Conservation (phyloP, 805 yeast genomes). For the Maudiozyma turicensis region DNA sequence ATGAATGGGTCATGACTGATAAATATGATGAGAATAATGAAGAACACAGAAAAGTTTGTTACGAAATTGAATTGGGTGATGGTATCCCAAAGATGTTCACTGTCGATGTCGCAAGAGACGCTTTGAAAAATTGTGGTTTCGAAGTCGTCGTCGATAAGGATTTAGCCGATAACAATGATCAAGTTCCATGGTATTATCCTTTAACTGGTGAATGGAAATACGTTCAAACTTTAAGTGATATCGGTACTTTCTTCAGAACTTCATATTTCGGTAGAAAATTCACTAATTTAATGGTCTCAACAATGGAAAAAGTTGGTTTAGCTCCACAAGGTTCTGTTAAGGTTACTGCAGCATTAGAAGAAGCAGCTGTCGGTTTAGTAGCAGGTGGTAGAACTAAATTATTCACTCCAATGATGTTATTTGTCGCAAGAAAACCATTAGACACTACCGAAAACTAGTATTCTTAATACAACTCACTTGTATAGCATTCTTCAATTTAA, state of each 20-base stretch:
- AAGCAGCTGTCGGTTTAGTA: constrained; percentile 92
- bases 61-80: constrained; percentile 96
- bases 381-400: constrained; percentile 84
- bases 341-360: constrained; percentile 89
- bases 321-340: constrained; percentile 90
- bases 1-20: constrained; percentile 99
- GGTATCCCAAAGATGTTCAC: constrained; percentile 97
- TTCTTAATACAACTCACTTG: no score
- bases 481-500: no score
- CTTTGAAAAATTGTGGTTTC: constrained; percentile 80
- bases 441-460: constrained; percentile 5
- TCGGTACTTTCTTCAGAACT: constrained; percentile 81
- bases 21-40: constrained; percentile 75
- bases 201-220: constrained; percentile 89
- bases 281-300: constrained; percentile 70
- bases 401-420: constrained; percentile 97
- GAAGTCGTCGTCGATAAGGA: constrained; percentile 67
- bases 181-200: constrained; percentile 96
- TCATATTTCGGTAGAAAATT: constrained; percentile 75
- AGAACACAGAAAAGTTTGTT: constrained; percentile 88
- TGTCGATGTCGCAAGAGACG: constrained; percentile 77
- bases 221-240: constrained; percentile 68
- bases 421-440: constrained; percentile 75
- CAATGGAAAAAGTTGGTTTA: constrained; percentile 74
- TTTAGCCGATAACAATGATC: constrained; percentile 73